These are phyloP conservation scores for Nothophoma quercina DNA, from an alignment of 2,329 filamentous ascomycete genomes.

Conservation along the genomic window DNA sequence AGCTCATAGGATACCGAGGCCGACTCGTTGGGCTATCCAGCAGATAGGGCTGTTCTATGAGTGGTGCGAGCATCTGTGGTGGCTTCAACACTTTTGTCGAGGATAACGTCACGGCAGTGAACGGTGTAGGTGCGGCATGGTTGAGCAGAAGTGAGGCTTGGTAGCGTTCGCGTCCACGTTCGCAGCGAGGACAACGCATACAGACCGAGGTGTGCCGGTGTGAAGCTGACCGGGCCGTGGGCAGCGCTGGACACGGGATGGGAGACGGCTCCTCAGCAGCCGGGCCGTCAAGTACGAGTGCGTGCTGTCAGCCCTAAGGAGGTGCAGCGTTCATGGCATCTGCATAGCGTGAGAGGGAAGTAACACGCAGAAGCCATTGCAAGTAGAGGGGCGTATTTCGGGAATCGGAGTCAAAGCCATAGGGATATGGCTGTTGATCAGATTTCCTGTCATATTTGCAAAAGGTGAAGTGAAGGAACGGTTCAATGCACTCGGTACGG, in stretches of 20 bases:
- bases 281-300: slow-evolving; percentile 1
- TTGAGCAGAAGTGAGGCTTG: neutral
- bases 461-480: neutral
- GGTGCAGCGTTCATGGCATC: no score
- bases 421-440: no score
- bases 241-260: neutral
- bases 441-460: no score
- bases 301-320: no score
- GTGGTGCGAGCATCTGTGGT: no score
- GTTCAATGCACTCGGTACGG: slow-evolving; percentile 1
- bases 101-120: slow-evolving; percentile 34
- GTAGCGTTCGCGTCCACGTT: neutral
- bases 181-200: slow-evolving; percentile 31
- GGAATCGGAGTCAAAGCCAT: no score
- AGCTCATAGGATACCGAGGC: slow-evolving; percentile 48
- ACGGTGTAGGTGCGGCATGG: slow-evolving; percentile 3
- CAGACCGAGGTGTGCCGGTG: slow-evolving; percentile 3
- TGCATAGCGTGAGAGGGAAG: no score
- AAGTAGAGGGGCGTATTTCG: no score
- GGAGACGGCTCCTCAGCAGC: neutral
- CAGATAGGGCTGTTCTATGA: slow-evolving; percentile 24
- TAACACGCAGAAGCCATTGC: no score
- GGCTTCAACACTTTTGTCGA: slow-evolving; percentile 26
- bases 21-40: no score
- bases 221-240: neutral